These are phyloP conservation scores for Boletus reticuloceps DNA, from an alignment of 768 basidiomycete genomes.

Conservation along the genomic window DNA sequence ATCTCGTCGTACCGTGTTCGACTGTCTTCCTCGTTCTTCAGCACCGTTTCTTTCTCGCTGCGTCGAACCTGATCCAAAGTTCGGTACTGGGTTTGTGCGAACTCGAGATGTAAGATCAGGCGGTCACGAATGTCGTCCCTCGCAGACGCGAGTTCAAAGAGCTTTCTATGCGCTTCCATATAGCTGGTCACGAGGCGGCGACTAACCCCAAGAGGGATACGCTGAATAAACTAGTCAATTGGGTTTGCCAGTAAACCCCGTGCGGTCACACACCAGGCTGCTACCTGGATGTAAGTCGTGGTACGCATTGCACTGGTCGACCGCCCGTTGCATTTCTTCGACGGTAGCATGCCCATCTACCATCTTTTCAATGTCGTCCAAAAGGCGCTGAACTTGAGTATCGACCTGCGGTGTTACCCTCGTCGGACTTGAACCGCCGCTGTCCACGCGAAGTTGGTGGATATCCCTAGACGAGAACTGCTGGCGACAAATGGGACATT, in stretches of 20 bases:
- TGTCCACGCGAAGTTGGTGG: constrained; percentile 2
- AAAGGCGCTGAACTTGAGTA: not conserved
- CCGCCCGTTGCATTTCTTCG: constrained; percentile 8
- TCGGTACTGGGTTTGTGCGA: not conserved
- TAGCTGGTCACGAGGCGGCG: not conserved
- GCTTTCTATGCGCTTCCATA: not conserved
- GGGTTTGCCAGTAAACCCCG: not conserved
- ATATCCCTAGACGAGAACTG: not conserved
- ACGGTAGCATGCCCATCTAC: not conserved
- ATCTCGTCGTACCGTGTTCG: not conserved
- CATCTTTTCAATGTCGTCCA: not conserved
- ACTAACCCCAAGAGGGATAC: not conserved
- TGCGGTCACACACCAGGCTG: not conserved
- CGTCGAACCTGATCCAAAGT: not conserved
- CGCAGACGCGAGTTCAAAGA: not conserved
- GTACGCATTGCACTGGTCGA: not conserved
- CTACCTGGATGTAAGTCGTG: not conserved
- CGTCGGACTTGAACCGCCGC: not conserved
- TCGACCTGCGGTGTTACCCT: not conserved
- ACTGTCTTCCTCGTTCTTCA: not conserved
- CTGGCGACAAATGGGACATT: constrained; percentile 13
- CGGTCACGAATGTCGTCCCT: not conserved
- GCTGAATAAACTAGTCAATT: not conserved
- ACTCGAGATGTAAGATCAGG: not conserved
- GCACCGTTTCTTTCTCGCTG: not conserved